A percentile compares a stretch with the other conserved stretches of the same genome.
phyloP scores from a whole-genome alignment of 257 asterid genomes.

The Lycium ferocissimum region DNA sequence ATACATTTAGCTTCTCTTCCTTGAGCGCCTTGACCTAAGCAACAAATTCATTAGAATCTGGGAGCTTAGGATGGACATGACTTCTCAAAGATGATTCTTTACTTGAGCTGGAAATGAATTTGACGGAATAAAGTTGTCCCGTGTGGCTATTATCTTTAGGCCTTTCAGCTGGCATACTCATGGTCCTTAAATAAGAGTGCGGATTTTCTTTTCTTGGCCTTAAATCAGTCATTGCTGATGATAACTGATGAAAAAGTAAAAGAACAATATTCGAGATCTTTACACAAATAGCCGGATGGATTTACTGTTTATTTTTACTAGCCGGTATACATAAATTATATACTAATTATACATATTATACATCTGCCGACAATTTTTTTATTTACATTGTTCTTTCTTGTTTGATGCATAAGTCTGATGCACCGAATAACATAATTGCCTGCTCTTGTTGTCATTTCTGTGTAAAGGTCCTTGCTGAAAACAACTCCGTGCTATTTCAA shows the following conservation, averaged over 20 bases:
- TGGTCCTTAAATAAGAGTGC: slow-evolving; percentile 39
- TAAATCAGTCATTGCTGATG: not conserved
- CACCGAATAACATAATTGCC: slow-evolving; percentile 28
- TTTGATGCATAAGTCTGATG: not conserved
- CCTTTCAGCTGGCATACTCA: slow-evolving; percentile 56
- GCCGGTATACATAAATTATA: no score
- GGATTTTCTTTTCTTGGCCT: not conserved
- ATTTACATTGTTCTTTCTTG: no score
- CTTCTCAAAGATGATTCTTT: not conserved
- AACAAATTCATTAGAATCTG: slow-evolving; percentile 80
- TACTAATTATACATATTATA: no score
- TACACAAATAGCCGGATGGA: no score
- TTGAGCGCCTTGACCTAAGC: slow-evolving; percentile 73
- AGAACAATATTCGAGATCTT: not conserved
- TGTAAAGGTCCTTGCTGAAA: slow-evolving; percentile 53
- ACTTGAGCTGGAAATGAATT: slow-evolving; percentile 48
- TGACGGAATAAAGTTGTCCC: slow-evolving; percentile 43
- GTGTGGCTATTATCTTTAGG: no score
- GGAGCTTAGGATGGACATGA: slow-evolving; percentile 88
- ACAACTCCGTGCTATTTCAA: slow-evolving; percentile 55
- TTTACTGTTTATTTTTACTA: no score
- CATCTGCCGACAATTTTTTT: no score
- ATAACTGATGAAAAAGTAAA: not conserved
- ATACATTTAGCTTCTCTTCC: slow-evolving; percentile 44
- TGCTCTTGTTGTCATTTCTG: slow-evolving; percentile 47